phyloP scores from a whole-genome alignment of 1,139 yeast genomes.

The Hyphopichia buzzinii region DNA sequence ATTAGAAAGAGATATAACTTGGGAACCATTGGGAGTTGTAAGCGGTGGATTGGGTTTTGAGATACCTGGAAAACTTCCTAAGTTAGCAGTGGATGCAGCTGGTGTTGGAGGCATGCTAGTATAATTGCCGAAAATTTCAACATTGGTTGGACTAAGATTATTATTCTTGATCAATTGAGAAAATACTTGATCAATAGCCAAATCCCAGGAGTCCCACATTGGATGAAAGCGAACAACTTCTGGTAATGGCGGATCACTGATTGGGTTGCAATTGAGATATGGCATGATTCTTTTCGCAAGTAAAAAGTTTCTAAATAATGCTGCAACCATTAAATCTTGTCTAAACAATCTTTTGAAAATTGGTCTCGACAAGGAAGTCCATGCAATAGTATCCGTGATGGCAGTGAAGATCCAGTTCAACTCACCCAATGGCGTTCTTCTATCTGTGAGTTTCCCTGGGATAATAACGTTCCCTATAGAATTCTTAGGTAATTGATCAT shows the following conservation, averaged over 20 bases:
- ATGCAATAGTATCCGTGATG: slow-evolving; percentile 95
- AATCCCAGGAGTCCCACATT: slow-evolving; percentile 99
- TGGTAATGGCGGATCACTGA: slow-evolving; percentile 91
- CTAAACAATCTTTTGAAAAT: slow-evolving; percentile 86
- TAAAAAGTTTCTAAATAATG: slow-evolving; percentile 85
- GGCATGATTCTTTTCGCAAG: slow-evolving; percentile 95
- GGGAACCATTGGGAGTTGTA: slow-evolving; percentile 9
- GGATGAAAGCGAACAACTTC: slow-evolving; percentile 77
- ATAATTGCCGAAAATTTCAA: slow-evolving; percentile 1
- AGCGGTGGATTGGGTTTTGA: slow-evolving; percentile 5
- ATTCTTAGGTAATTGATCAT: slow-evolving; percentile 50
- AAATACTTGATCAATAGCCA: slow-evolving; percentile 92
- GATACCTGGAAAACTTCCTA: slow-evolving; percentile 15
- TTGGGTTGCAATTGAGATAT: slow-evolving; percentile 88
- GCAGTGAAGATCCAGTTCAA: slow-evolving; percentile 98
- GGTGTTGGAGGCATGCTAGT: slow-evolving; percentile 7
- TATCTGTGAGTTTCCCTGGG: slow-evolving; percentile 88
- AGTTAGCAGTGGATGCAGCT: slow-evolving; percentile 16
- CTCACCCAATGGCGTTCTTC: slow-evolving; percentile 95
- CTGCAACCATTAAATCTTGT: slow-evolving; percentile 96
- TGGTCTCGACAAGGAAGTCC: slow-evolving; percentile 90
- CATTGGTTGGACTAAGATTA: slow-evolving; percentile 21
- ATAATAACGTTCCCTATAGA: slow-evolving; percentile 64
- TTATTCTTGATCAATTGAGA: slow-evolving; percentile 55
- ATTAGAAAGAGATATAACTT: slow-evolving; percentile 7